Base-by-base conservation (phyloP, 2,329 filamentous ascomycete species). In the Talaromyces rugulosus region DNA sequence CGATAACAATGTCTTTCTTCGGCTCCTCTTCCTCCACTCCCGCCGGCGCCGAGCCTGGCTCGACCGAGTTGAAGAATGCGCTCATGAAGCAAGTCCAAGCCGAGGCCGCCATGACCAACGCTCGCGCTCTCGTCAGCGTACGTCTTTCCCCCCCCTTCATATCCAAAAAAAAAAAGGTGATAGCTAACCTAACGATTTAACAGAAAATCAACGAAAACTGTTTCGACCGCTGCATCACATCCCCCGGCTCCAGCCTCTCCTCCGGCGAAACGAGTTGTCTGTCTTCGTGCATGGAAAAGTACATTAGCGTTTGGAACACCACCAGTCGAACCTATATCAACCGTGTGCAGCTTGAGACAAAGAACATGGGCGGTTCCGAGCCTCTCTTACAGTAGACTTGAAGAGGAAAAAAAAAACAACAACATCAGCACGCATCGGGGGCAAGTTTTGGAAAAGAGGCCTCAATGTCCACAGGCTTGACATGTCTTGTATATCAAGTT, bases 251-350 rank as follows among this genome's bases (percentile, higher is more conserved):
- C 56, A 86, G 85, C 59, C 78, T 93, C 61, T 88, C 87, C 56
- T 85, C 82, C 76, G 77, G 83, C 76, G 90, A 94, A 75, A 81
- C 86, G 72, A 81, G 84, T 27, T 94, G 90, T 80, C 83, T 90
- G 71, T 90, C 84, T 23, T 82, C 84, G 64, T 94, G 90, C 81
- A 90, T 92, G 86, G 89, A 93, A 70, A 93, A 93, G 77, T 94
- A 93, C 82, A 91, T 93, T 82, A 79, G 83, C 34, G 84, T 89
- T 11, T 94, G 90, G 90, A 92, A 92, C 78, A 80, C 84, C 65
- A 87, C 91, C 71, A 89, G 87, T 79, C 76, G 82, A 55, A 82
- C 87, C 47, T 92, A 91, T 74, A 85, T 91, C 70, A 76, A 77
- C 65, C 82, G 76, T 16, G 65, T 78, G 47, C 65, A 85, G 68